Percentiles rank a stretch among this genome's conserved stretches.
These are phyloP conservation scores for Pilaira anomala DNA, from an alignment of 192 early-diverging fungal species.

Conservation along the genomic window DNA sequence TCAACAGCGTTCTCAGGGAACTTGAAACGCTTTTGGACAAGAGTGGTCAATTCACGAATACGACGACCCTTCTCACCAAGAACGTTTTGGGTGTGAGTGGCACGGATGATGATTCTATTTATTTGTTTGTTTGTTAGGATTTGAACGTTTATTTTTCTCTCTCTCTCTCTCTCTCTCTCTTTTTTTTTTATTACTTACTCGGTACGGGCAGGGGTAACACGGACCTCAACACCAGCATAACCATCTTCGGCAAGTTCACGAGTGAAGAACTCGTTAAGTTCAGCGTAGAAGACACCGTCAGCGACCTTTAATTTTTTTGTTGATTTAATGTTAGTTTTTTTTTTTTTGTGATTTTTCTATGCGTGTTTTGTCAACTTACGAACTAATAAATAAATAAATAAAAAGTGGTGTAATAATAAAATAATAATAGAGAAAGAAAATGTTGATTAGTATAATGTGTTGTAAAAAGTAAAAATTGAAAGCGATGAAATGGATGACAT, in stretches of 20 bases:
- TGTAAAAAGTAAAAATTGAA: too few relatives aligned
- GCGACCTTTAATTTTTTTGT: slow-evolving; percentile 69
- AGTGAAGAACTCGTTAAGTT: slow-evolving; percentile 99
- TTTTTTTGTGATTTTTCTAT: not conserved
- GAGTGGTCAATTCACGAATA: slow-evolving; percentile 96
- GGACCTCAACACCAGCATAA: slow-evolving; percentile 99
- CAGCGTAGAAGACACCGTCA: slow-evolving; percentile 99
- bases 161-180: not conserved
- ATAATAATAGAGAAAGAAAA: not conserved
- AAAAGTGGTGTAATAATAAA: not conserved
- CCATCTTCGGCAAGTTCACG: slow-evolving; percentile 96
- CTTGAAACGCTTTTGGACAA: slow-evolving; percentile 99
- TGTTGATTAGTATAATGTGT: slow-evolving; percentile 2
- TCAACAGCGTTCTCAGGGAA: slow-evolving; percentile 98
- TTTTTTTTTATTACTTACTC: slow-evolving; percentile 48
- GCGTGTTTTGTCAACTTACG: slow-evolving; percentile 19
- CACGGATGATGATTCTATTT: slow-evolving; percentile 95
- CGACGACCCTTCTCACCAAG: slow-evolving; percentile 98
- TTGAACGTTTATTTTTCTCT: not conserved
- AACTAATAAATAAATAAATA: slow-evolving; percentile 11
- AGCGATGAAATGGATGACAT: slow-evolving; percentile 1
- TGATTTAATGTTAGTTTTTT: not conserved
- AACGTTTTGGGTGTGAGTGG: slow-evolving; percentile 96
- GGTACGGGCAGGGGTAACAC: slow-evolving; percentile 97
- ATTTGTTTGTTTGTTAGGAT: too few relatives aligned